These are phyloP conservation scores for Penicillium sumatraense DNA, from an alignment of 2,329 filamentous ascomycete genomes.

Conservation along the genomic window DNA sequence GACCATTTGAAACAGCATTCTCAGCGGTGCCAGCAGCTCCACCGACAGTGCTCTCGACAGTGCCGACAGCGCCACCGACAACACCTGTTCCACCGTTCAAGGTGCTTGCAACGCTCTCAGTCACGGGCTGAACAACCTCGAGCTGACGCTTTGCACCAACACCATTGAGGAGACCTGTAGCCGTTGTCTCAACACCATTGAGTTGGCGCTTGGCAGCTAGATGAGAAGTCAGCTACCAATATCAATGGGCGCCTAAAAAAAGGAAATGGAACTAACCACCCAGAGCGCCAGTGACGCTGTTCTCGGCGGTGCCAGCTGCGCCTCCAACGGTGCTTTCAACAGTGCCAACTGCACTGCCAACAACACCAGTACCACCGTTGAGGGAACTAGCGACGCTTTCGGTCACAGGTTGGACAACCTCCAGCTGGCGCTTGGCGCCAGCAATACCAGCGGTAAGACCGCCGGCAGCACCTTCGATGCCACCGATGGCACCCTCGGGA, in stretches of 20 bases:
- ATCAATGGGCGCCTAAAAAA: neutral
- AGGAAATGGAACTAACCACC: neutral
- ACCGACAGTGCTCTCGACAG: slow-evolving; percentile 16
- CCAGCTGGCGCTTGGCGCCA: slow-evolving; percentile 2
- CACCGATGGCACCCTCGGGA: slow-evolving; percentile 5
- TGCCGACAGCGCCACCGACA: slow-evolving; percentile 17
- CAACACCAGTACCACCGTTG: slow-evolving; percentile 18
- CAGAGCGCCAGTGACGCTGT: neutral
- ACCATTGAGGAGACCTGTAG: neutral
- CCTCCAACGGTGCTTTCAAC: slow-evolving; percentile 18
- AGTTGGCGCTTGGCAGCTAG: neutral
- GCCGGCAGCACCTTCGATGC: slow-evolving; percentile 7
- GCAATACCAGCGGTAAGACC: neutral
- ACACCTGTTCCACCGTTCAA: slow-evolving; percentile 9
- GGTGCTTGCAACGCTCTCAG: slow-evolving; percentile 3
- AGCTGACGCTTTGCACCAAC: slow-evolving; percentile 1
- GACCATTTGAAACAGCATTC: slow-evolving; percentile 4
- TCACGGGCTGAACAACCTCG: slow-evolving; percentile 2
- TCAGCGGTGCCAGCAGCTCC: slow-evolving; percentile 18
- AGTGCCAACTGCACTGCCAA: slow-evolving; percentile 20
- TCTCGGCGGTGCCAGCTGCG: slow-evolving; percentile 19
- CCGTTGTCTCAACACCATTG: neutral
- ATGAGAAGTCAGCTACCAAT: neutral
- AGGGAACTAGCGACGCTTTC: slow-evolving; percentile 15
- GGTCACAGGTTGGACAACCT: slow-evolving; percentile 4